Conservation (phyloP, 2,329 filamentous ascomycete species). For the Aspergillus pseudoviridinutans region DNA sequence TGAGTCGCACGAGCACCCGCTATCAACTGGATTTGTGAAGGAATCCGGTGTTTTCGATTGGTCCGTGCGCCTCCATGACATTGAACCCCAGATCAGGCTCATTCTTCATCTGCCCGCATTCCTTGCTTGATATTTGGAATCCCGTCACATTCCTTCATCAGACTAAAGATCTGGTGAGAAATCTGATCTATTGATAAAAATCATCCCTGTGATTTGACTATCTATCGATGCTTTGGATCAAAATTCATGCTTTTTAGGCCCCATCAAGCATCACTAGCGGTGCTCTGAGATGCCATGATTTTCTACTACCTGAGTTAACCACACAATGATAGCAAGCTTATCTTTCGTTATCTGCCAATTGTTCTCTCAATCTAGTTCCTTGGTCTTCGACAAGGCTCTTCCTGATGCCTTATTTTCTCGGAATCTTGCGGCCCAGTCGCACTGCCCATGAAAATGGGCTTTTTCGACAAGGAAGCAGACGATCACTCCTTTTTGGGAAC, state of each 20-base stretch:
- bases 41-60: conserved; percentile 2
- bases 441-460: background rate
- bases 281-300: background rate
- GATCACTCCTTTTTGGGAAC: background rate
- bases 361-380: background rate
- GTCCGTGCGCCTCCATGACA: conserved; percentile 12
- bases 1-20: background rate
- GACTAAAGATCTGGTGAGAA: background rate
- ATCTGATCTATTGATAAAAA: background rate
- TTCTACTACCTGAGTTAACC: background rate
- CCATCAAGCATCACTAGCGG: background rate
- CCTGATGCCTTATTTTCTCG: background rate
- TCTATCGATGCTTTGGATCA: background rate
- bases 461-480: background rate
- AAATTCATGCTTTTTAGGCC: background rate
- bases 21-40: background rate
- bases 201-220: background rate
- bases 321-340: background rate
- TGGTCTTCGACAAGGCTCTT: background rate
- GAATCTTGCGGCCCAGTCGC: background rate
- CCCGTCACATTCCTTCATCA: background rate
- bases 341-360: background rate
- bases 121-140: background rate
- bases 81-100: background rate
- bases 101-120: background rate